Evolutionary conservation across 768 basidiomycete genomes (phyloP).

Genomic region (Russula sp.): DNA sequence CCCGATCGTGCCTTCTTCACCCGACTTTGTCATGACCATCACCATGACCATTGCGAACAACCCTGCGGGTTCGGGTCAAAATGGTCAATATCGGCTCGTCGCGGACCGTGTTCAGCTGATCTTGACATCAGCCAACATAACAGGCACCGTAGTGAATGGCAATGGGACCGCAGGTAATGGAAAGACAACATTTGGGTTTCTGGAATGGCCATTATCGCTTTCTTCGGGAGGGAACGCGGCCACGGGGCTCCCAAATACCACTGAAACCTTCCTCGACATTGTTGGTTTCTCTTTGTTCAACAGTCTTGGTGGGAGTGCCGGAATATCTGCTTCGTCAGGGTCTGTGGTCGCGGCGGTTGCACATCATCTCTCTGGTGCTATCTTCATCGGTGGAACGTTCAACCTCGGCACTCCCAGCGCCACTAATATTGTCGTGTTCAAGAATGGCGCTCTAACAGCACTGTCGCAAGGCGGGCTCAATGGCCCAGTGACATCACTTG

Average conservation of each 20-base stretch:
- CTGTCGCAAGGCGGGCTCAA: constrained; percentile 68
- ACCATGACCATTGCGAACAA: constrained; percentile 62
- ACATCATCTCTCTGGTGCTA: constrained; percentile 55
- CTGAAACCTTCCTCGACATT: constrained; percentile 59
- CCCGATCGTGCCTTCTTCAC: constrained; percentile 66
- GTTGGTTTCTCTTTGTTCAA: constrained; percentile 55
- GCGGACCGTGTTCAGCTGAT: constrained; percentile 81
- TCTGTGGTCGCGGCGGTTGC: constrained; percentile 46
- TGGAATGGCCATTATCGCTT: constrained; percentile 70
- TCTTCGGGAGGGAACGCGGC: constrained; percentile 49
- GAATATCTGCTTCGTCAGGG: constrained; percentile 32
- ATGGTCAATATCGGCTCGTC: constrained; percentile 71
- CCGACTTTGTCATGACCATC: constrained; percentile 66
- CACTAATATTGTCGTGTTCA: constrained; percentile 68
- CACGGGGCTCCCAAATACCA: constrained; percentile 53
- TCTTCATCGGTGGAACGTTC: constrained; percentile 78
- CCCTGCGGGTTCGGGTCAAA: constrained; percentile 55
- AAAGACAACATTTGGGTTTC: constrained; percentile 68
- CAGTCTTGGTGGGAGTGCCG: constrained; percentile 45
- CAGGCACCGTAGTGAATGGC: constrained; percentile 28
- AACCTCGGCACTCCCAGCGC: constrained; percentile 46
- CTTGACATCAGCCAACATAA: constrained; percentile 51
- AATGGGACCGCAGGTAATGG: constrained; percentile 30
- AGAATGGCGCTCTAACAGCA: constrained; percentile 45
- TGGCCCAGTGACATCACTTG: constrained; percentile 64